Evolutionary conservation across 805 yeast genomes (phyloP).

Genomic region (Starmerella vaccinii): DNA sequence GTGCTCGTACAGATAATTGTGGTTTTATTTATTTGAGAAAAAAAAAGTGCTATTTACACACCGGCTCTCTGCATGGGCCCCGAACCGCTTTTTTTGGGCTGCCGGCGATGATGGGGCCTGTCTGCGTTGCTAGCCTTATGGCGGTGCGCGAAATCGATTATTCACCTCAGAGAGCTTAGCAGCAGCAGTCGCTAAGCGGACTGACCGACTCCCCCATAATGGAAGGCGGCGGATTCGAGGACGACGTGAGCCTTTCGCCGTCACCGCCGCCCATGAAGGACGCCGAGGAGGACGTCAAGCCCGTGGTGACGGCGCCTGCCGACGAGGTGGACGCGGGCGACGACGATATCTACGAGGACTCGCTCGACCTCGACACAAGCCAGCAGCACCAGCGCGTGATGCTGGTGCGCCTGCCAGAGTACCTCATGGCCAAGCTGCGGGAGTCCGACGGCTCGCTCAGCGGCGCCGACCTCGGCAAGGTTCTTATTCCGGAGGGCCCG

Average conservation of each 20-base stretch:
- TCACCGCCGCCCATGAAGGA: conserved; percentile 24
- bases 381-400: conserved; percentile 66
- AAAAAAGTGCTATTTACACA: no score
- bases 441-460: conserved; percentile 43
- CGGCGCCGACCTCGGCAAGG: conserved; percentile 69
- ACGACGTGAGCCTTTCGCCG: conserved; percentile 33
- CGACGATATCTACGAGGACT: conserved; percentile 46
- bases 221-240: conserved; percentile 24
- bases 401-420: conserved; percentile 85
- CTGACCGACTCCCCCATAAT: no score
- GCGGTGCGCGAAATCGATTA: background rate
- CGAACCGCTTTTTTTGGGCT: no score
- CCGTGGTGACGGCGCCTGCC: conserved; percentile 22
- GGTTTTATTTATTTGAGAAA: no score
- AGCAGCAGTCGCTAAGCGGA: no score
- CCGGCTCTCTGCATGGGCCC: no score
- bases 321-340: conserved; percentile 25
- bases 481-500: conserved; percentile 46
- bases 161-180: no score
- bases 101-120: no score
- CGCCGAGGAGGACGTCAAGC: conserved; percentile 17
- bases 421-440: conserved; percentile 73
- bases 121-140: no score
- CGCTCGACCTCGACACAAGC: conserved; percentile 63
- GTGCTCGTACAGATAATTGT: no score